Conservation (phyloP, 108 stramenopile species). For the Licmophora abbreviata region DNA sequence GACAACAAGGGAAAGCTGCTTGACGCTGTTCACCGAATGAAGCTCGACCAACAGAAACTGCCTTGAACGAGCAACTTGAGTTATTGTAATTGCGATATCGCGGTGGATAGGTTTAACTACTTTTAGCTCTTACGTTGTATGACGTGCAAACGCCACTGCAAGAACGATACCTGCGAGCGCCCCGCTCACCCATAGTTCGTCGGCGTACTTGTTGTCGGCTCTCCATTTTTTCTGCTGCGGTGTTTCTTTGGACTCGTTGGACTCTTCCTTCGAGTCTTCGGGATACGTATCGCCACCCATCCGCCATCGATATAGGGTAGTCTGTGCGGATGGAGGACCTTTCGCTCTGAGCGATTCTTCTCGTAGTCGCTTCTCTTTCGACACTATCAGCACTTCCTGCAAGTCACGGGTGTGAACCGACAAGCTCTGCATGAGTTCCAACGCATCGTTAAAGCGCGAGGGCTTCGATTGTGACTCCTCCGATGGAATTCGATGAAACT, state of each 20-base stretch:
- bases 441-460: conserved; percentile 9
- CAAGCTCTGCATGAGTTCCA: conserved; percentile 58
- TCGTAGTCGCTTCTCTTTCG: conserved; percentile 23
- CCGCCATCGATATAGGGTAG: conserved; percentile 33
- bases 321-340: no score
- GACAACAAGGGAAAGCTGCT: conserved; percentile 67
- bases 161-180: conserved; percentile 33
- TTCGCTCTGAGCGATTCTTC: no score
- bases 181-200: conserved; percentile 55
- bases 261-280: conserved; percentile 11
- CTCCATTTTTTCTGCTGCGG: conserved; percentile 30
- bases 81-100: no score
- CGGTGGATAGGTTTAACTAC: no score
- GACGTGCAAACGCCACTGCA: conserved; percentile 12
- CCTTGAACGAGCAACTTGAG: no score
- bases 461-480: conserved; percentile 1
- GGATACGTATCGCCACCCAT: conserved; percentile 32
- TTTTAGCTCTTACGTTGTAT: no score
- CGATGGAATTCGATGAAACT: conserved; percentile 3
- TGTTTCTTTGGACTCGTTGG: conserved; percentile 5
- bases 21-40: conserved; percentile 58
- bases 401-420: conserved; percentile 51
- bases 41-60: conserved; percentile 23
- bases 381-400: conserved; percentile 27
- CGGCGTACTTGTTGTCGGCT: conserved; percentile 34